Conservation (phyloP, 164 flowering plant species). For the Vitis labrusca region DNA sequence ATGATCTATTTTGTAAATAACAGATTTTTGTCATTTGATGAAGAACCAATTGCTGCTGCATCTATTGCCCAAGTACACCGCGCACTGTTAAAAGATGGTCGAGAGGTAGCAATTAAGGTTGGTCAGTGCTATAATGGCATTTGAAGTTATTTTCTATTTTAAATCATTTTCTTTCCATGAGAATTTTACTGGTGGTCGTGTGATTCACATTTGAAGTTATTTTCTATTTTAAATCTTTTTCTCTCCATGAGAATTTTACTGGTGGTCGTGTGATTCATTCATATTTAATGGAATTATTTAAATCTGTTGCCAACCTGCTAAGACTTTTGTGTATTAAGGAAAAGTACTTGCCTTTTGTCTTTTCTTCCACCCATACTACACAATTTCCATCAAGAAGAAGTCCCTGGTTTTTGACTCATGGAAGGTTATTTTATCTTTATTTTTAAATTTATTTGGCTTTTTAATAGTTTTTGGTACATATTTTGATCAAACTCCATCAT, state of each 20-base stretch:
- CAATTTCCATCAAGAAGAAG: neutral
- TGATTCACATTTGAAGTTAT: neutral
- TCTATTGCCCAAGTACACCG: slow-evolving; percentile 97
- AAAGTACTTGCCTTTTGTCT: neutral
- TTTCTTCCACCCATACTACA: neutral
- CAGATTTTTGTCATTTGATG: slow-evolving; percentile 82
- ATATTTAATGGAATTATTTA: neutral
- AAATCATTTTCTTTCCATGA: neutral
- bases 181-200: neutral
- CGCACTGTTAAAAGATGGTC: slow-evolving; percentile 56
- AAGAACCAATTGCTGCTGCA: slow-evolving; percentile 92
- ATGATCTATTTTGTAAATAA: slow-evolving; percentile 10
- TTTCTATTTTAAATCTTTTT: no score
- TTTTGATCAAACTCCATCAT: no score
- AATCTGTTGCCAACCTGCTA: neutral
- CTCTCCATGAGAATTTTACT: neutral
- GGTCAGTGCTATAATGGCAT: slow-evolving; percentile 12
- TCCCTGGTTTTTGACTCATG: neutral
- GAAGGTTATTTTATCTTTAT: neutral
- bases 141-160: neutral
- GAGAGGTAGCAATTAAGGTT: slow-evolving; percentile 94
- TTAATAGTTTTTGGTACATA: no score
- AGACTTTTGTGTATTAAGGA: neutral
- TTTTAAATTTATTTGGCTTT: no score
- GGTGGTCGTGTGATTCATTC: neutral